Percentiles rank a stretch among this genome's conserved stretches.
These are phyloP conservation scores for Neckera pumila DNA, from an alignment of 225 moss, liverwort and hornwort species.

Conservation along the genomic window DNA sequence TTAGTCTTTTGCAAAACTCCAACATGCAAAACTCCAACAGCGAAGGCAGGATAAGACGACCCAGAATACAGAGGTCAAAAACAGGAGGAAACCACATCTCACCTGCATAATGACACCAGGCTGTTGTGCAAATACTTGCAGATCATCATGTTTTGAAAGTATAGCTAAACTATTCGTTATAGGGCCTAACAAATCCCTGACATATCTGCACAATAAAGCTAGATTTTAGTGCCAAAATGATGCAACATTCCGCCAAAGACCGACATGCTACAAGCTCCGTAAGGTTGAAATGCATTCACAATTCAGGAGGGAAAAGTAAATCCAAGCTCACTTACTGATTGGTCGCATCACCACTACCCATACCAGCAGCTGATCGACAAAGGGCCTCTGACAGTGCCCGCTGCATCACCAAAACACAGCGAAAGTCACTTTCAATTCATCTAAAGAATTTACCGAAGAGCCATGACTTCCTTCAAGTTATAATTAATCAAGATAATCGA, in stretches of 20 bases:
- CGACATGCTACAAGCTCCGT: not conserved
- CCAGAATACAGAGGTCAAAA: not conserved
- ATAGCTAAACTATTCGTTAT: slow-evolving; percentile 57
- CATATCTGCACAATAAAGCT: slow-evolving; percentile 52
- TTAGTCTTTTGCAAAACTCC: not conserved
- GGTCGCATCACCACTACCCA: slow-evolving; percentile 92
- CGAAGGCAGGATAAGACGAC: not conserved
- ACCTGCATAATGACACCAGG: slow-evolving; percentile 95
- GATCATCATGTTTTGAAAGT: slow-evolving; percentile 74
- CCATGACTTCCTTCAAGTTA: not conserved
- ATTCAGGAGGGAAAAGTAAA: not conserved
- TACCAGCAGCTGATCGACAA: slow-evolving; percentile 95
- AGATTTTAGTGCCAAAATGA: not conserved
- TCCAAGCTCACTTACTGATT: slow-evolving; percentile 67
- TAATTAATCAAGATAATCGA: not conserved
- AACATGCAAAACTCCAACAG: not conserved
- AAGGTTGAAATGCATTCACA: not conserved
- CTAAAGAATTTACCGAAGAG: not conserved
- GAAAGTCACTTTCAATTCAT: not conserved
- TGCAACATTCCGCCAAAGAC: not conserved
- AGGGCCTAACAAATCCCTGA: slow-evolving; percentile 83
- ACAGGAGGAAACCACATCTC: not conserved
- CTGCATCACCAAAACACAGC: slow-evolving; percentile 31
- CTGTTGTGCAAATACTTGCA: slow-evolving; percentile 84
- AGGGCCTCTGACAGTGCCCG: slow-evolving; percentile 92